These are phyloP conservation scores for Takashimella tepidaria DNA, from an alignment of 1,284 basidiomycete species.

Conservation along the genomic window DNA sequence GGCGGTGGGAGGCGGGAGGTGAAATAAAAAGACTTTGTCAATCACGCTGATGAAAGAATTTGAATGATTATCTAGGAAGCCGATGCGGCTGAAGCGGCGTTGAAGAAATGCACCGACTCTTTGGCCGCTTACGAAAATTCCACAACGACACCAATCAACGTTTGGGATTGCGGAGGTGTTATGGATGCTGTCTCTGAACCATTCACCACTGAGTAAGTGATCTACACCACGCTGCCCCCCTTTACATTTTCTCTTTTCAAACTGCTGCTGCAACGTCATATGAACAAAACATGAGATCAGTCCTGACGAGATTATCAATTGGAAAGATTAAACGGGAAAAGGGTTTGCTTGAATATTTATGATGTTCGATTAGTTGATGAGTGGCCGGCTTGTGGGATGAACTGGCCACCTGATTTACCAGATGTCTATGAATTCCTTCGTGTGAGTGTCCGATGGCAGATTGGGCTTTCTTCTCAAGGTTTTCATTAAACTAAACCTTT, in stretches of 20 bases:
- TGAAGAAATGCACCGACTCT: slow-evolving; percentile 60
- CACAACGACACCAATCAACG: slow-evolving; percentile 56
- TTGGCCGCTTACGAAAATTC: slow-evolving; percentile 52
- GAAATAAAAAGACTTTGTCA: neutral
- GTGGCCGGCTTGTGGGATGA: slow-evolving; percentile 90
- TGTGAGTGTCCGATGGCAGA: too few species aligned
- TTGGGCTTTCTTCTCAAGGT: too few species aligned
- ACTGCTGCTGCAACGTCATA: too few species aligned
- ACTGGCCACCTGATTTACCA: slow-evolving; percentile 89
- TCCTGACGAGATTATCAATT: slow-evolving; percentile 6
- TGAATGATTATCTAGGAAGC: slow-evolving; percentile 52
- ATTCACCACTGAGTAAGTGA: slow-evolving; percentile 61
- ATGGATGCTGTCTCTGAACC: slow-evolving; percentile 59
- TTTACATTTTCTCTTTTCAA: neutral
- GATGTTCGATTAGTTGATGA: slow-evolving; percentile 84
- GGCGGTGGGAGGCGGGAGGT: too few species aligned
- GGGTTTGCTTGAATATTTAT: slow-evolving; percentile 89
- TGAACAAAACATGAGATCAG: neutral
- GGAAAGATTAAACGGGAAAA: slow-evolving; percentile 61
- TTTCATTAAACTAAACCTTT: too few species aligned
- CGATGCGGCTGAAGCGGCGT: slow-evolving; percentile 58
- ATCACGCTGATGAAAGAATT: neutral
- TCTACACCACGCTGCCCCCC: neutral
- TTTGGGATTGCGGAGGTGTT: slow-evolving; percentile 63
- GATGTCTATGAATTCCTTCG: slow-evolving; percentile 74